A percentile compares a stretch with the other conserved stretches of the same genome.
Evolutionary conservation across 495 filamentous ascomycete genomes (phyloP).

Genomic region (Tuber borchii): DNA sequence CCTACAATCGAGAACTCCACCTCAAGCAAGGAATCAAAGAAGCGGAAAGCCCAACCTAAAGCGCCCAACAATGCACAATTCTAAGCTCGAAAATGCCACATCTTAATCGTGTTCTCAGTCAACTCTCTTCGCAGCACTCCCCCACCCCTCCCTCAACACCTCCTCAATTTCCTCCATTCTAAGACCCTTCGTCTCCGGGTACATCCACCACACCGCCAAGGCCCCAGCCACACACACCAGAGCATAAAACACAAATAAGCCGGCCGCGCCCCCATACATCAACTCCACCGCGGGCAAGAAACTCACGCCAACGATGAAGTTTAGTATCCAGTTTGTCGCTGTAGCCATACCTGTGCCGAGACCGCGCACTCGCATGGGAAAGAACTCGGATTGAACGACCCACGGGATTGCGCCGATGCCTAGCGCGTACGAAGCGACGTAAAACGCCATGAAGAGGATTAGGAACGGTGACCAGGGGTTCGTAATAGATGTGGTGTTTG

Average conservation of each 20-base stretch:
- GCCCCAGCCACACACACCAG: conserved; percentile 62
- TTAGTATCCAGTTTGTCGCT: conserved; percentile 80
- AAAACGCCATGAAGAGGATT: conserved; percentile 72
- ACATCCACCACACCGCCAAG: conserved; percentile 60
- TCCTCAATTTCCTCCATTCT: conserved; percentile 73
- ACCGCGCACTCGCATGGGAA: conserved; percentile 73
- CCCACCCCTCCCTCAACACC: conserved; percentile 69
- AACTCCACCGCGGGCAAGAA: conserved; percentile 81
- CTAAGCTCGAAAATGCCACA: background rate
- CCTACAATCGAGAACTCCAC: background rate
- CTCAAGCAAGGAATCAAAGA: background rate
- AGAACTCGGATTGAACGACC: conserved; percentile 80
- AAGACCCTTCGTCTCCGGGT: conserved; percentile 78
- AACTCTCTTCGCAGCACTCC: conserved; percentile 33
- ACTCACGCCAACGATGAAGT: conserved; percentile 79
- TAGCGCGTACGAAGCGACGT: conserved; percentile 75
- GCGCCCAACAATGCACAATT: background rate
- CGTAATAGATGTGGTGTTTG: conserved; percentile 21
- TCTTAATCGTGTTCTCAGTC: background rate
- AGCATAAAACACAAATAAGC: conserved; percentile 73
- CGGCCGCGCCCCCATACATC: conserved; percentile 56
- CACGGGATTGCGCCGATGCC: conserved; percentile 91
- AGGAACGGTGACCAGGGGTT: conserved; percentile 47
- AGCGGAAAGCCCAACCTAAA: background rate
- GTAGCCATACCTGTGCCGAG: conserved; percentile 77